phyloP scores from a whole-genome alignment of 139 green algal species.

The Chlorella vulgaris region DNA sequence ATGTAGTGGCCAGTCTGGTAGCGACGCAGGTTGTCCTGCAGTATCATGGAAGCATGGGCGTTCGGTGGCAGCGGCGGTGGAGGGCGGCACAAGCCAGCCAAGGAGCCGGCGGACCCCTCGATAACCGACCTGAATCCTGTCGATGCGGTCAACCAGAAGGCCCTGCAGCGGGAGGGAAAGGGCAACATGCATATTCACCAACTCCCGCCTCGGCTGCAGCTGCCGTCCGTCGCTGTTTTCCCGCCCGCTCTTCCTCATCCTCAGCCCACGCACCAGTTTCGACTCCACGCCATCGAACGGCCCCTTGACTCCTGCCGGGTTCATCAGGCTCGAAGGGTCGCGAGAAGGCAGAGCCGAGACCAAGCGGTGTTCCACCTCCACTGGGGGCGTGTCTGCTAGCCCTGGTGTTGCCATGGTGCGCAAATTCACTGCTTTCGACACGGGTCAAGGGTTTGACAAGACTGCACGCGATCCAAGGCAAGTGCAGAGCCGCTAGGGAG shows the following conservation, averaged over 20 bases:
- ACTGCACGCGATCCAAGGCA: too few relatives aligned
- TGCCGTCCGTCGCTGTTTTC: background rate
- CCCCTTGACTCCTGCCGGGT: too few relatives aligned
- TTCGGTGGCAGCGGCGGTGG: too few relatives aligned
- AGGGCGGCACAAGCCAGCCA: too few relatives aligned
- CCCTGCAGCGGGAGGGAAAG: background rate
- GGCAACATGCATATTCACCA: background rate
- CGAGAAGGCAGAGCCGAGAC: background rate
- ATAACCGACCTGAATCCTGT: background rate
- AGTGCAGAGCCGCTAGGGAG: too few relatives aligned
- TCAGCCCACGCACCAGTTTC: background rate
- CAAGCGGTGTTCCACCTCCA: too few relatives aligned
- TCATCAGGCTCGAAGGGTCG: background rate
- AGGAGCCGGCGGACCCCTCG: background rate
- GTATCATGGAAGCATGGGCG: background rate
- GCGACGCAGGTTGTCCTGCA: background rate
- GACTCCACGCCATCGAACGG: background rate
- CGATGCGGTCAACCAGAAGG: constrained; percentile 17
- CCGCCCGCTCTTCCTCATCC: background rate
- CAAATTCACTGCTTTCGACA: too few relatives aligned
- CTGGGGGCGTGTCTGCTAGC: too few relatives aligned
- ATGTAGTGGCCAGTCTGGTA: constrained; percentile 19
- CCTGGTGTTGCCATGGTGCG: too few relatives aligned
- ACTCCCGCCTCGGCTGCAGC: too few relatives aligned
- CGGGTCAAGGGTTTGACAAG: too few relatives aligned